phyloP scores from a whole-genome alignment of 2,329 filamentous ascomycete species.

The Penicillium concentricum region DNA sequence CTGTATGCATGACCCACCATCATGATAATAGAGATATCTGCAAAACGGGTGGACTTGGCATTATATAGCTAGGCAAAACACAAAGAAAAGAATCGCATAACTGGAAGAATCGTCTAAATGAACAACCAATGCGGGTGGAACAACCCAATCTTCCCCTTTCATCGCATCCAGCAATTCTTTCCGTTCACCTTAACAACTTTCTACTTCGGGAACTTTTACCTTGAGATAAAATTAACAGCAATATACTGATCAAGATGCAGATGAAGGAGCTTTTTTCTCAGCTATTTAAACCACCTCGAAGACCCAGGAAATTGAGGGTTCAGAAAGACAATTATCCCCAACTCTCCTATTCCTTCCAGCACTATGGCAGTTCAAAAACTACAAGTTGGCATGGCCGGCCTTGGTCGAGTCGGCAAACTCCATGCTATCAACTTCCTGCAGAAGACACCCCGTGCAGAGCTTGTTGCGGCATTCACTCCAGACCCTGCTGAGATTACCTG shows the following conservation, averaged over 20 bases:
- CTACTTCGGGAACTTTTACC: not conserved
- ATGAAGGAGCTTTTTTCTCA: not conserved
- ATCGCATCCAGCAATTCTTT: slow-evolving; percentile 11
- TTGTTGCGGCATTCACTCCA: slow-evolving; percentile 50
- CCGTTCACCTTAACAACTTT: not conserved
- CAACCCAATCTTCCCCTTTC: not conserved
- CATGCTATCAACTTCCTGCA: slow-evolving; percentile 50
- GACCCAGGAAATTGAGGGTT: not conserved
- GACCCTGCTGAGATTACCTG: slow-evolving; percentile 47
- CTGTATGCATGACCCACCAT: not conserved
- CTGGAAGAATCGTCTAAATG: not conserved
- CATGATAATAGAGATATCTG: not conserved
- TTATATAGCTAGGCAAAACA: too few species aligned
- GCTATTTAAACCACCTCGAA: slow-evolving; percentile 13
- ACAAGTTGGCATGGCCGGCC: slow-evolving; percentile 47
- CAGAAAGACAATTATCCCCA: not conserved
- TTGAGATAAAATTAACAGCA: not conserved
- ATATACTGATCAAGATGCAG: not conserved
- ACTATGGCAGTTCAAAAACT: slow-evolving; percentile 33
- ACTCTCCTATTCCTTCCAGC: not conserved
- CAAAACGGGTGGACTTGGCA: not conserved
- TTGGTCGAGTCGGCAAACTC: slow-evolving; percentile 50
- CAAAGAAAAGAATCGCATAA: not conserved
- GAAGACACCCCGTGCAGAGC: slow-evolving; percentile 46
- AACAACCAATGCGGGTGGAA: slow-evolving; percentile 8